Conservation (phyloP, 2,329 filamentous ascomycete species). For the Didymella segeticola region DNA sequence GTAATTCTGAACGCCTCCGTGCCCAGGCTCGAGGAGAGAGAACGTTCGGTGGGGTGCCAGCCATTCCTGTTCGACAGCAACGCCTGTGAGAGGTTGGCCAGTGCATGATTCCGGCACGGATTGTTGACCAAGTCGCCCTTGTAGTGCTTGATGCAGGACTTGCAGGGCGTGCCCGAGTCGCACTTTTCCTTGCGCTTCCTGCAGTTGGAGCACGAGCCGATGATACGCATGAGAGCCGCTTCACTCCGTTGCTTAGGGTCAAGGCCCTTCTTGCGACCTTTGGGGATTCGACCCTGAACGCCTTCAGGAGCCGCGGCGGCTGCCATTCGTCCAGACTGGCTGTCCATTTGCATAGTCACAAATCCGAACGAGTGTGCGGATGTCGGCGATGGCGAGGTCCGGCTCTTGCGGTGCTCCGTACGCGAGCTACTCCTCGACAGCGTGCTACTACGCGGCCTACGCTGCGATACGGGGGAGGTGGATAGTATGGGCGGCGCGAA, state of each 20-base stretch:
- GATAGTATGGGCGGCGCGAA: constrained; percentile 35
- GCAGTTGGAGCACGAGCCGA: constrained; percentile 47
- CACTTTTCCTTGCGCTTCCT: constrained; percentile 47
- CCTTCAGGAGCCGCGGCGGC: constrained; percentile 40
- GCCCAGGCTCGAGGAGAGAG: constrained; percentile 34
- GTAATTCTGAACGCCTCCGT: constrained; percentile 24
- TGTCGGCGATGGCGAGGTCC: constrained; percentile 35
- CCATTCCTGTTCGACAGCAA: constrained; percentile 44
- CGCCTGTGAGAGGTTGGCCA: constrained; percentile 35
- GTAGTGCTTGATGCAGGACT: constrained; percentile 48
- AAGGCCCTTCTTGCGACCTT: constrained; percentile 44
- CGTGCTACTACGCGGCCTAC: constrained; percentile 28
- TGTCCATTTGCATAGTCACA: constrained; percentile 45
- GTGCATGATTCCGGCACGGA: constrained; percentile 45
- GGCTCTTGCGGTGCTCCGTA: constrained; percentile 27
- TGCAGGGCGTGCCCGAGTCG: constrained; percentile 50
- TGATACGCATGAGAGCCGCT: constrained; percentile 46
- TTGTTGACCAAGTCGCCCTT: constrained; percentile 45
- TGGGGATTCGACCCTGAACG: constrained; percentile 30
- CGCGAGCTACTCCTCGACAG: constrained; percentile 38
- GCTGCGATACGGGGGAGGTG: constrained; percentile 33
- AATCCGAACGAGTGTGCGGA: constrained; percentile 41
- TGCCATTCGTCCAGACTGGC: constrained; percentile 40
- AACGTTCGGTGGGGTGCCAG: constrained; percentile 45
- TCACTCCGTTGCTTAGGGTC: constrained; percentile 43